These are phyloP conservation scores for Fusarium musae DNA, from an alignment of 2,329 filamentous ascomycete species.

Conservation along the genomic window DNA sequence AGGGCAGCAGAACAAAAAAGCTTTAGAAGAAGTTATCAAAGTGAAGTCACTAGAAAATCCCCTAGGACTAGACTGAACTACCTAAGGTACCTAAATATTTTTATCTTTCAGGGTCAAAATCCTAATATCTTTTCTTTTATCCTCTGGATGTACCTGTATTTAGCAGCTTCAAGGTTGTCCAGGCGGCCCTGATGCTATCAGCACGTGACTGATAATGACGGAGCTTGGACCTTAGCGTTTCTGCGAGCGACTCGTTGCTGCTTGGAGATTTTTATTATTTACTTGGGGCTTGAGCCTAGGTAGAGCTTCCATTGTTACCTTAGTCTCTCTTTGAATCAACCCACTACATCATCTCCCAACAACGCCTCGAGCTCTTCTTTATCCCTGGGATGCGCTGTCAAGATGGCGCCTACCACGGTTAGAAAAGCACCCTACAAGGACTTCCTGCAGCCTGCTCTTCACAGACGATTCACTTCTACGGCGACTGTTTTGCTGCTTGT, in stretches of 20 bases:
- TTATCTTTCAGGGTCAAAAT: no score
- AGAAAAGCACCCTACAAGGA: slow-evolving; percentile 80
- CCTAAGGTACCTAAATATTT: no score
- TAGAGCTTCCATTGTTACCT: slow-evolving; percentile 12
- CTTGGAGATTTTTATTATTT: slow-evolving; percentile 52
- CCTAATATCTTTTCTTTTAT: no score
- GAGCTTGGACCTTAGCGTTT: slow-evolving; percentile 36
- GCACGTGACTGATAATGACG: slow-evolving; percentile 46
- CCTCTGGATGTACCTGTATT: no score
- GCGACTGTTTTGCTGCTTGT: slow-evolving; percentile 74
- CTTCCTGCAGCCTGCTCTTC: slow-evolving; percentile 88
- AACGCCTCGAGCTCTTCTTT: slow-evolving; percentile 27
- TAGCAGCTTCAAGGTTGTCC: no score
- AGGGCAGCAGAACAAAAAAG: no score
- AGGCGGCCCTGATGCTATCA: slow-evolving; percentile 32
- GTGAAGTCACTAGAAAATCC: no score
- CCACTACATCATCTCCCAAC: slow-evolving; percentile 31
- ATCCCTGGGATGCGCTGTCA: slow-evolving; percentile 57
- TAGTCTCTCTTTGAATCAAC: slow-evolving; percentile 15
- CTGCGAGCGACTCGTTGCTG: slow-evolving; percentile 41
- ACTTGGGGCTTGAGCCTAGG: slow-evolving; percentile 38
- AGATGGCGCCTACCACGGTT: slow-evolving; percentile 64
- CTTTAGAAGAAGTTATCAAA: no score
- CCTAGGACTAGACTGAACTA: no score
- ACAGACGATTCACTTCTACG: slow-evolving; percentile 85